A percentile compares a stretch with the other conserved stretches of the same genome.
These are phyloP conservation scores for Penstemon davidsonii DNA, from an alignment of 257 asterid species.

Conservation along the genomic window DNA sequence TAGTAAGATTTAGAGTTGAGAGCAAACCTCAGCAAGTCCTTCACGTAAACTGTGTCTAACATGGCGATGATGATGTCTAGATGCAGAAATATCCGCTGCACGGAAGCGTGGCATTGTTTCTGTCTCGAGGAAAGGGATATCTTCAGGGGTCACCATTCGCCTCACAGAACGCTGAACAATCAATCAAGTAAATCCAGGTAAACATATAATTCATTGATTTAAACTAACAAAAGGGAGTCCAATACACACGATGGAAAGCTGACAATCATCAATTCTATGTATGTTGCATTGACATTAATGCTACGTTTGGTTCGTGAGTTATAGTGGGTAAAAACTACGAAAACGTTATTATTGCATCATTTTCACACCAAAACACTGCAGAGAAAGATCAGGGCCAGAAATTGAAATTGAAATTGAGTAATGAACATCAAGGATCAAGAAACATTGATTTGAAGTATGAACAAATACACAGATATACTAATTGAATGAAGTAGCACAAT, in stretches of 20 bases:
- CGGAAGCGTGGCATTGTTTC: conserved; percentile 35
- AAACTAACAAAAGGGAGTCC: conserved; percentile 12
- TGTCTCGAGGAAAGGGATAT: conserved; percentile 43
- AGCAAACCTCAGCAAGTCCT: conserved; percentile 57
- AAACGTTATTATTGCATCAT: too few species aligned
- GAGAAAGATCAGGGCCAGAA: too few species aligned
- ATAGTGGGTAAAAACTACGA: too few species aligned
- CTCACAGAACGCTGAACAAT: conserved; percentile 43
- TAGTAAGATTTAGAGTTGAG: neutral
- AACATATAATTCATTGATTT: conserved; percentile 5
- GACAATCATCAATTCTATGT: too few species aligned
- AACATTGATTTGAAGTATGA: too few species aligned
- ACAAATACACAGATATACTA: too few species aligned
- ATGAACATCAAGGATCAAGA: too few species aligned
- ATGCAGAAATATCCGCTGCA: conserved; percentile 35
- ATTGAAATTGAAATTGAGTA: too few species aligned
- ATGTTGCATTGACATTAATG: too few species aligned
- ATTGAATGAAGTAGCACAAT: neutral
- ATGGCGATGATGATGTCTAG: conserved; percentile 45
- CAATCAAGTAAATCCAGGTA: conserved; percentile 15
- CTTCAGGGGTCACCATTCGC: conserved; percentile 52
- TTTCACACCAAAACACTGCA: too few species aligned
- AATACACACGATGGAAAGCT: neutral
- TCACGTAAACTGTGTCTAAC: conserved; percentile 46
- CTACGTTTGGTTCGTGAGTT: too few species aligned